Base-by-base conservation (phyloP, 345 rosid genomes). In the Eutrema yunnanense region DNA sequence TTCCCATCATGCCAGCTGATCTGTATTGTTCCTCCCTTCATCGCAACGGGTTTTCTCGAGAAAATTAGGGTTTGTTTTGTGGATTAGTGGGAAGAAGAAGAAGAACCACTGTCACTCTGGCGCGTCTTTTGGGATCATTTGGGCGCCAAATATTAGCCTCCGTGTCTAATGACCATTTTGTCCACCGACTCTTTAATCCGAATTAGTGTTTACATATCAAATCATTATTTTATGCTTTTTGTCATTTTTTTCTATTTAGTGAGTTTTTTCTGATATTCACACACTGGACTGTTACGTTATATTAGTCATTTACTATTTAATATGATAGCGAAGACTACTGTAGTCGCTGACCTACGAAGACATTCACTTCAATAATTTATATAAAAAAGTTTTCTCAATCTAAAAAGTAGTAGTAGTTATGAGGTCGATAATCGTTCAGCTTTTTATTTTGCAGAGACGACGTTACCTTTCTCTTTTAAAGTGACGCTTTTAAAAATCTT, bases 11-110 rank as follows among this genome's bases (percentile, higher is more conserved):
- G 97, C 98, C 98, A 94, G 33, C 84, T 88, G 7, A 94, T 94
- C 84, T 94, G 98, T 47, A 94, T 80, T 3, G 97, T 92, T n/a
- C 99, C 92, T 60, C 92, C 97, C 74, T 86, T 94, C 97, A 94
- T 34, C 78, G 53, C 30, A 5, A 26, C 74, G 40, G 33, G 33
- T 30, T 74, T 63, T 63, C 75, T 55, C 71, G 54, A 12, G 60
- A 48, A 76, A 47, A 51, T 70, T 71, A 71, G 76, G 76, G 61
- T 41, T 63, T 48, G 61, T 41, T 41, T 63, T 48, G 29, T 48
- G 48, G 64, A 26, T 62, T 44, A n/a, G 40, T 42, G 22, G 49
- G 27, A 48, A 16, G 65, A 60, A 60, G 63, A 22, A 22, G 26
- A 42, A 10, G 4, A 48, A 52, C 46, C 11, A 52, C 60, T 48